Conservation (phyloP, 768 basidiomycete species). For the Tulasnella sp. region DNA sequence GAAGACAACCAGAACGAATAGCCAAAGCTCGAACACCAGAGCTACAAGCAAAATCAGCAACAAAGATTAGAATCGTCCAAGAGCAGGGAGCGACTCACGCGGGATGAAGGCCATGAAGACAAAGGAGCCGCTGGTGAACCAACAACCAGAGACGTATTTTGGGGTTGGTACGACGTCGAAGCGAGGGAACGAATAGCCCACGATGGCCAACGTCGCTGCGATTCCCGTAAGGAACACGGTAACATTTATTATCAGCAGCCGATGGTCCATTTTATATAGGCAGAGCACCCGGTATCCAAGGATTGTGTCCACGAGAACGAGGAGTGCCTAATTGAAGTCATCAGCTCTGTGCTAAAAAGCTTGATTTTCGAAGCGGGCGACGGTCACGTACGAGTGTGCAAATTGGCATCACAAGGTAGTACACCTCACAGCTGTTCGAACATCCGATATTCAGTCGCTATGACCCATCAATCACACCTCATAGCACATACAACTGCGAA, state of each 20-base stretch:
- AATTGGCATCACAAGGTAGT: background rate
- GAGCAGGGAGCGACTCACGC: background rate
- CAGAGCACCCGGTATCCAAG: constrained; percentile 7
- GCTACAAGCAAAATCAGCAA: background rate
- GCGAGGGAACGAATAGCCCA: background rate
- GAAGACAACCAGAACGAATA: background rate
- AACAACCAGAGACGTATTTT: constrained; percentile 1
- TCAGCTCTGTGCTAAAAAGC: background rate
- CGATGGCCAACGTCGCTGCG: background rate
- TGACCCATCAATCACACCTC: background rate
- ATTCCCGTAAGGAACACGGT: background rate
- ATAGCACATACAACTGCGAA: background rate
- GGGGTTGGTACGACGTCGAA: background rate
- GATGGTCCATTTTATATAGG: background rate
- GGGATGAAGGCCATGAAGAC: background rate
- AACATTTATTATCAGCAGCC: background rate
- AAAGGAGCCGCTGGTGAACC: background rate
- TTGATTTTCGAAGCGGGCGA: background rate
- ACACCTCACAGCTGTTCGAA: background rate
- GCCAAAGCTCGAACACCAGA: constrained; percentile 3
- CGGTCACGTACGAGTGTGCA: background rate
- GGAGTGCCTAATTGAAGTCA: background rate
- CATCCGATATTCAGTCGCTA: background rate
- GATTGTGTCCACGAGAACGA: background rate
- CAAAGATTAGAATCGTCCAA: background rate